Evolutionary conservation across 2,329 filamentous ascomycete species (phyloP), one percentile per base, ranked within the genome.

Genomic region (Neobulgaria alba): DNA sequence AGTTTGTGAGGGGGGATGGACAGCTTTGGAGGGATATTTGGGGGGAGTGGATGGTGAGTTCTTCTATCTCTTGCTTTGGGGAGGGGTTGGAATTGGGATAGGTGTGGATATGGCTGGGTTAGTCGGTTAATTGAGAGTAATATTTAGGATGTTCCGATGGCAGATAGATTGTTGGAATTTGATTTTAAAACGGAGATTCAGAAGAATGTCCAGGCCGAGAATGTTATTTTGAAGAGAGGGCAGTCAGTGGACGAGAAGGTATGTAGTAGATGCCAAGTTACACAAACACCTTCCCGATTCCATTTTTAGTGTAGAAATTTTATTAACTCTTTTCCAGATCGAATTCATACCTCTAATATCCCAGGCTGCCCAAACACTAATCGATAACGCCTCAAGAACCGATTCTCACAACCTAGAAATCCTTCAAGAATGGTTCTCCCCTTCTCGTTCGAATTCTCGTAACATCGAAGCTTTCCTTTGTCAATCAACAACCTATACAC

Each of bases 1-100:
- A 63, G 23, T 74, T 76, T 47, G 66, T 83, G 38, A 66, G 63
- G 36, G 67, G 65, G 32, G 84, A 87, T 56, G 57, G 61, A 12
- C 63, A 73, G 7, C 62, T 88, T 10, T 80, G 70, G 58, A 78
- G 73, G 44, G 68, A 72, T 16, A 63, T 84, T 5, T 88, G 85
- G 57, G 59, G 79, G 3, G 64, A 64, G 12, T 59, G 61, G 32
- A 67, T 78, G 40, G 79, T 82, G 59, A 52, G 44, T 41, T 29
- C 14, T 4, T 35, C 4, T 10, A 26, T 12, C 23, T 26, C 23
- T 7, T n/a, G 5, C 16, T 18, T 18, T n/a, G 16, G 8, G 14
- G 12, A 12, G 23, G 23, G 23, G 23, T 26, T 7, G 23, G 23
- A 12, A 26, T 26, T 26, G 12, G 7, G 23, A 26, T 7, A 12